Base-by-base conservation (phyloP, 371 early-diverging fungal genomes). In the Circinella umbellata region DNA sequence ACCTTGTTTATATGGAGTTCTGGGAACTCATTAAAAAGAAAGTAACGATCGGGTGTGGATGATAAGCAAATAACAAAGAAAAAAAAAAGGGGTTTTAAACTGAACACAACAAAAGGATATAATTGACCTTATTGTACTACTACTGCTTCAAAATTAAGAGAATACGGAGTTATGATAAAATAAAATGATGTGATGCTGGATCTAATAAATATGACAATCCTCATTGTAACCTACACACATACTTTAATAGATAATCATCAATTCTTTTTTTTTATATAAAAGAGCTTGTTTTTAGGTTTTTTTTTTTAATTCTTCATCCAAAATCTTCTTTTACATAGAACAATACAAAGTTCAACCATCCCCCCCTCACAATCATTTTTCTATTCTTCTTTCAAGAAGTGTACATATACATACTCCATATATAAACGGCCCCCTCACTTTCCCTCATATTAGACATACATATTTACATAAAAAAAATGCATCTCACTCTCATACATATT, bases 201-300 rank as follows among this genome's bases (percentile, higher is more conserved):
- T 57, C 57, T 34, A 20, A 57, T n/a, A 57, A 57, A 57, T 57
- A 57, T 57, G 57, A 37, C 27, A 57, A 57, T 57, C 9, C 14
- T 57, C 34, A 18, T 57, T 57, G 57, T 57, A 57, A 27, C 27
- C 27, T 27, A 27, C 57, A 57, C 54, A 11, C 20, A 54, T 9
- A 11, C 15, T 4, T 7, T 27, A 57, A 57, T 7, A 5, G 27
- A 34, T 6, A 54, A 54, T 10, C 7, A 27, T 27, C 27, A 27
- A n/a, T n/a, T n/a, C n/a, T 27, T 27, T 27, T 27, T 27, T 27
- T 27, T 27, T 27, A 27, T 27, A 27, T 27, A 27, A 27, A 27
- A 27, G 27, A 27, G 2, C 27, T 42, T 42, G 3, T 3, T 42
- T 42, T 42, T 42, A 2, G 9, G 6, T 42, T 42, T 42, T 42